Base-by-base conservation (phyloP, 2,329 filamentous ascomycete genomes). In the Daldinia eschscholtzii region DNA sequence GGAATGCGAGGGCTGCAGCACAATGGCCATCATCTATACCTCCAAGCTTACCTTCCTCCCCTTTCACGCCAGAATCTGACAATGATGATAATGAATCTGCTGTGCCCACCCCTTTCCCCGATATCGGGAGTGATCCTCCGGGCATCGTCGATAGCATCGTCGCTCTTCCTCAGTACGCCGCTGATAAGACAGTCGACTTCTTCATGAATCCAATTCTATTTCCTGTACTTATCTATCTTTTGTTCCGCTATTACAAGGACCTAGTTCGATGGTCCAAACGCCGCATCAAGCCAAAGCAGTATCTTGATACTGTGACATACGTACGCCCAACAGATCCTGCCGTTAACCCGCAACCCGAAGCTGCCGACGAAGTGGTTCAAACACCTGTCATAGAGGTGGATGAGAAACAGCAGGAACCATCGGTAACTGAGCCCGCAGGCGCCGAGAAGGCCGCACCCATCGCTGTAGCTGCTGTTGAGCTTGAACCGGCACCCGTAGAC, bases 181-280 rank as follows among this genome's bases (percentile, higher is more conserved):
- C 81, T 0, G 81, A 85, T 46, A 87, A 82, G 63, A 78, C 88
- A 7, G 76, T 86, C 6, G 87, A 89, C 48, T 83, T 90, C 12
- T 75, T 90, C 53, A 74, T 72, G 67, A 77, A 77, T 53, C 76
- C 76, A 7, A 70, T 77, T 12, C 76, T 67, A 42, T 75, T 76
- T 28, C 65, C 70, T 6, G 66, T 76, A 15, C 71, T 83, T n/a
- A 71, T 80, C 6, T 76, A 79, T 10, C 67, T 85, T 4, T 71
- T 86, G 5, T 82, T 82, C 57, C 81, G 84, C 9, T 77, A 79
- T 33, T 79, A 84, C 65, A 83, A 85, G 66, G 83, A 85, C 50
- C 76, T 83, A 7, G 77, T 83, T 5, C 79, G 80, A 42, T 80
- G 79, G 37, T 80, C 81, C 48, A 78, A 65, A 35, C 58, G 65